A percentile compares a stretch with the other conserved stretches of the same genome.
These are phyloP conservation scores for Gomphus sp. DNA, from an alignment of 1,284 basidiomycete species.

Conservation along the genomic window DNA sequence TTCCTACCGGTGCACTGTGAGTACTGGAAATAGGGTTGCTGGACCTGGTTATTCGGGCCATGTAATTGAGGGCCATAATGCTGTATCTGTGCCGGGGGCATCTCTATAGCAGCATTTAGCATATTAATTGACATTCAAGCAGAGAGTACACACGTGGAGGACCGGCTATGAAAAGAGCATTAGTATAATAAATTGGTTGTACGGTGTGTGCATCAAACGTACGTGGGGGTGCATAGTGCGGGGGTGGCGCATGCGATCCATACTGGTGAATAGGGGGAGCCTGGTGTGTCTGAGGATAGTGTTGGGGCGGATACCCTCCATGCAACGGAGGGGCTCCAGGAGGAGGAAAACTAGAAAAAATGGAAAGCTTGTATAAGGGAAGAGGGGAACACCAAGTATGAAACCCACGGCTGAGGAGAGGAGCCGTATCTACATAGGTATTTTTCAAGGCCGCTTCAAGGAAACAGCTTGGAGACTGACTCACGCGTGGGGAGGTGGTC, in stretches of 20 bases:
- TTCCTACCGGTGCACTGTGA: constrained; percentile 77
- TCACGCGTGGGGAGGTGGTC: constrained; percentile 16
- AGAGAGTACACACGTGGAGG: constrained; percentile 27
- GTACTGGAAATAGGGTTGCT: constrained; percentile 69
- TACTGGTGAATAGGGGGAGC: background rate
- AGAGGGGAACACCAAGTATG: background rate
- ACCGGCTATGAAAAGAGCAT: constrained; percentile 18
- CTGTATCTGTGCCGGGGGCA: constrained; percentile 57
- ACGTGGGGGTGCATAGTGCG: constrained; percentile 10
- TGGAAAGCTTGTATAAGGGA: constrained; percentile 22
- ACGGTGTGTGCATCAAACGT: constrained; percentile 10
- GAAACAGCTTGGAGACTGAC: constrained; percentile 27
- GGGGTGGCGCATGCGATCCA: constrained; percentile 12
- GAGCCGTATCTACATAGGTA: background rate
- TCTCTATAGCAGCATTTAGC: constrained; percentile 12
- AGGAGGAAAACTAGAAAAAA: constrained; percentile 23
- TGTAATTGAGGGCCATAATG: constrained; percentile 59
- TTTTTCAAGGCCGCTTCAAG: background rate
- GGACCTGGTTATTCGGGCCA: constrained; percentile 36
- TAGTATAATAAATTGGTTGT: background rate
- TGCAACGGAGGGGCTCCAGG: constrained; percentile 13
- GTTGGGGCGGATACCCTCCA: constrained; percentile 10
- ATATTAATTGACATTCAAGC: background rate
- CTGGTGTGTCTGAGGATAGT: constrained; percentile 2
- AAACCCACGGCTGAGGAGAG: background rate